These are phyloP conservation scores for Simmondsia chinensis DNA, from an alignment of 148 eudicot species.

Conservation along the genomic window DNA sequence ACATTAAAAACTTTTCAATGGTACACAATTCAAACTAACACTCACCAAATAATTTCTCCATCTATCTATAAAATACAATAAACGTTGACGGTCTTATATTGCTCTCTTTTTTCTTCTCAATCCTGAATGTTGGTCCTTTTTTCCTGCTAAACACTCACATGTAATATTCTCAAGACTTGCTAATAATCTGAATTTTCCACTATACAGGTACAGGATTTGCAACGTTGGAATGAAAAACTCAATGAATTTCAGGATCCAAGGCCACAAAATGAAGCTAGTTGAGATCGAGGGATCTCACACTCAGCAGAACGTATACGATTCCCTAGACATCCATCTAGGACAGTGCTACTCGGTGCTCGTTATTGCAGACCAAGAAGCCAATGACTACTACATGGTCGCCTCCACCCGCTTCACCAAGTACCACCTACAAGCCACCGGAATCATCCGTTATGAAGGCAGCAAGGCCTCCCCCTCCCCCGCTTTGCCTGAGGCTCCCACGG, in stretches of 20 bases:
- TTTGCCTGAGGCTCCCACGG: constrained; percentile 45
- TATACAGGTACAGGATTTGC: constrained; percentile 2
- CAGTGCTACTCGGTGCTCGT: constrained; percentile 5
- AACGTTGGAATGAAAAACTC: background rate
- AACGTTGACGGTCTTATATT: too few relatives aligned
- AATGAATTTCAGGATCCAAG: constrained; percentile 5
- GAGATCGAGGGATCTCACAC: constrained; percentile 5
- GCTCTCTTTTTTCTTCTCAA: too few relatives aligned
- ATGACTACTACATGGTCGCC: constrained; percentile 6
- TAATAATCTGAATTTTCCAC: too few relatives aligned
- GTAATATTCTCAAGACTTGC: too few relatives aligned
- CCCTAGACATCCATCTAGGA: constrained; percentile 4
- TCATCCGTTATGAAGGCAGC: constrained; percentile 25
- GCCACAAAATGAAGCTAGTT: background rate
- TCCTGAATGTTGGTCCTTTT: too few relatives aligned
- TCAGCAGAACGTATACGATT: background rate
- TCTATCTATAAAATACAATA: too few relatives aligned
- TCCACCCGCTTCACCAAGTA: constrained; percentile 28
- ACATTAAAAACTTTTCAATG: too few relatives aligned
- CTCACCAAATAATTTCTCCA: too few relatives aligned
- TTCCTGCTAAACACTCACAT: too few relatives aligned
- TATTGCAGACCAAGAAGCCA: background rate
- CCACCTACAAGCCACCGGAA: constrained; percentile 36
- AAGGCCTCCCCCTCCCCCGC: constrained; percentile 29
- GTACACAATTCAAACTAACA: too few relatives aligned